Percentiles rank a stretch among this genome's conserved stretches.
Conservation (phyloP, 306 rosid species). For the Sicyos baderoa region DNA sequence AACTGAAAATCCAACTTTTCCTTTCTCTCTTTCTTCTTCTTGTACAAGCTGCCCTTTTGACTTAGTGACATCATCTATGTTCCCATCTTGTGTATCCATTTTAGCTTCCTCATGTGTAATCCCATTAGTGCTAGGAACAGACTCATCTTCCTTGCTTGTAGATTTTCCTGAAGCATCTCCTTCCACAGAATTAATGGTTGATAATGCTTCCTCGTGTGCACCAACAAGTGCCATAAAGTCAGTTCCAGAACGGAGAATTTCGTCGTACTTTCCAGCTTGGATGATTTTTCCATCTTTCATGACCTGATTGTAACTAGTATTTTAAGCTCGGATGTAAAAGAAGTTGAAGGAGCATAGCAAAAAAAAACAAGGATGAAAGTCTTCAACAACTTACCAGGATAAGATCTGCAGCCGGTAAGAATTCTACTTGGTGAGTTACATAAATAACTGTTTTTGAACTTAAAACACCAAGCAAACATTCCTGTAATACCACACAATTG, state of each 20-base stretch:
- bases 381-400: slow-evolving; percentile 44
- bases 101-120: slow-evolving; percentile 30
- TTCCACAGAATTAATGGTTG: slow-evolving; percentile 35
- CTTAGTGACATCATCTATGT: slow-evolving; percentile 27
- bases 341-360: not conserved
- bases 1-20: slow-evolving; percentile 57
- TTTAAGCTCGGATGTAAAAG: not conserved
- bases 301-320: slow-evolving; percentile 38
- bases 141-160: slow-evolving; percentile 23
- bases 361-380: slow-evolving; percentile 2
- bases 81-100: slow-evolving; percentile 27
- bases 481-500: slow-evolving; percentile 31
- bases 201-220: slow-evolving; percentile 71
- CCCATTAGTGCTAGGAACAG: slow-evolving; percentile 19
- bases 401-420: slow-evolving; percentile 75
- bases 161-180: slow-evolving; percentile 16
- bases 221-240: slow-evolving; percentile 81
- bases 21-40: slow-evolving; percentile 91
- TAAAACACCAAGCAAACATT: slow-evolving; percentile 66
- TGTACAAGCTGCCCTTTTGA: slow-evolving; percentile 66
- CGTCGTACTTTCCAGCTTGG: slow-evolving; percentile 65
- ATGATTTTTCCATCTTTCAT: slow-evolving; percentile 73
- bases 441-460: slow-evolving; percentile 68
- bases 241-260: slow-evolving; percentile 50
- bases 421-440: slow-evolving; percentile 84